A percentile compares a stretch with the other conserved stretches of the same genome.
Evolutionary conservation across 208 protist genomes (phyloP).

Genomic region (Endotrypanum monterogeii): DNA sequence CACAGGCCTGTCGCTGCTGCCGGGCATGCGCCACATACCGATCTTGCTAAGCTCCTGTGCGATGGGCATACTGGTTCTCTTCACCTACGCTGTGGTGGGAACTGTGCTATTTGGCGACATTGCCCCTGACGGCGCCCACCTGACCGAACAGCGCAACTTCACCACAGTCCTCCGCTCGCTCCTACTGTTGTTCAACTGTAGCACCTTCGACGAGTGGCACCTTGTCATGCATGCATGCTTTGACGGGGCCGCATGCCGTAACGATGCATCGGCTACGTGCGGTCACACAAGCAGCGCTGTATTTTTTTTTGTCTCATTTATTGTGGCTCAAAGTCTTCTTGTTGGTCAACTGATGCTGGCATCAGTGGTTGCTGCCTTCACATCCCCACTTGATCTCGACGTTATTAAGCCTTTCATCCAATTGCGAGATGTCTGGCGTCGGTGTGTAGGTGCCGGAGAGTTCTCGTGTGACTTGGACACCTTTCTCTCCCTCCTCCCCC

Average conservation of each 20-base stretch:
- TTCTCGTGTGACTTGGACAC: constrained; percentile 13
- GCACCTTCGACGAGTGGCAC: constrained; percentile 59
- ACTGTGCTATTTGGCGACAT: constrained; percentile 51
- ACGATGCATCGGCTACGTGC: constrained; percentile 12
- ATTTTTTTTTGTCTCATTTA: constrained; percentile 41
- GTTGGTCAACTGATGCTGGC: constrained; percentile 30
- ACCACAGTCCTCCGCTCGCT: constrained; percentile 46
- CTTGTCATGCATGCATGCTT: constrained; percentile 34
- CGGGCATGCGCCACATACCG: constrained; percentile 9
- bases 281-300: constrained; percentile 30
- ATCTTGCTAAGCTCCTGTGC: constrained; percentile 32
- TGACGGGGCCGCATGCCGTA: constrained; percentile 14
- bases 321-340: constrained; percentile 23
- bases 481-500: constrained; percentile 16
- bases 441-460: constrained; percentile 13
- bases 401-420: constrained; percentile 32
- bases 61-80: constrained; percentile 37
- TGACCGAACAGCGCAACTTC: constrained; percentile 69
- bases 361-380: constrained; percentile 27
- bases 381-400: constrained; percentile 20
- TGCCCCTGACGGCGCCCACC: constrained; percentile 18
- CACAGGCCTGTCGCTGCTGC: constrained; percentile 33
- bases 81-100: constrained; percentile 60
- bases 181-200: constrained; percentile 57
- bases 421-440: constrained; percentile 31